Percentiles rank a stretch among this genome's conserved stretches.
Conservation (phyloP, 1,139 yeast species). For the Sugiyamaella novakii region DNA sequence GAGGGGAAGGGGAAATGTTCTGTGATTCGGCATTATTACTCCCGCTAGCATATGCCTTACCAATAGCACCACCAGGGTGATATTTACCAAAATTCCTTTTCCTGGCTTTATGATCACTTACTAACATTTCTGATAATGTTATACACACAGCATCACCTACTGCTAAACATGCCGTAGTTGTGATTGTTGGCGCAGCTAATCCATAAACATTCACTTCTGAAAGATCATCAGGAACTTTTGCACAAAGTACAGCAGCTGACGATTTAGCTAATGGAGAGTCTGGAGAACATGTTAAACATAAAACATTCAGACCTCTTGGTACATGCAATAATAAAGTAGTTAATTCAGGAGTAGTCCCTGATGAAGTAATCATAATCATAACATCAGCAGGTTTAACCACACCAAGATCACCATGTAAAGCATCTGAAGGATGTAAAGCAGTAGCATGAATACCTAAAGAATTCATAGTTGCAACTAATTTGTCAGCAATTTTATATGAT, state of each 20-base stretch:
- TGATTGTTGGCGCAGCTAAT: constrained; percentile 83
- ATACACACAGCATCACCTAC: constrained; percentile 79
- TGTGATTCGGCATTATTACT: background rate
- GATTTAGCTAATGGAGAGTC: constrained; percentile 50
- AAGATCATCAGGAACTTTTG: constrained; percentile 60
- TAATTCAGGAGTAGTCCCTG: constrained; percentile 84
- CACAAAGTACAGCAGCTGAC: constrained; percentile 58
- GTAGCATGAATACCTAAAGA: constrained; percentile 73
- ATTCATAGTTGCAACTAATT: constrained; percentile 78
- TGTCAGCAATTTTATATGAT: constrained; percentile 74
- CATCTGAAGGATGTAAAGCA: constrained; percentile 79
- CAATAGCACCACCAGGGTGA: constrained; percentile 93
- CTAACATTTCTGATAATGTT: constrained; percentile 69
- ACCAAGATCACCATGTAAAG: constrained; percentile 90
- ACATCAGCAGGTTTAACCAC: constrained; percentile 63
- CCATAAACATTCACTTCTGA: constrained; percentile 74
- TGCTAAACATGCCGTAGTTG: constrained; percentile 74
- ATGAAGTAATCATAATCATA: constrained; percentile 68
- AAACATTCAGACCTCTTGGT: constrained; percentile 54
- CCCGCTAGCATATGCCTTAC: constrained; percentile 48
- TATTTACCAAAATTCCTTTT: constrained; percentile 61
- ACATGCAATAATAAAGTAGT: constrained; percentile 61
- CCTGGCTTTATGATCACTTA: constrained; percentile 57
- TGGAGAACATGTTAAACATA: constrained; percentile 63
- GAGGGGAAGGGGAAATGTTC: background rate